phyloP scores from a whole-genome alignment of 2,329 filamentous ascomycete genomes.

The Penicillium sp. region DNA sequence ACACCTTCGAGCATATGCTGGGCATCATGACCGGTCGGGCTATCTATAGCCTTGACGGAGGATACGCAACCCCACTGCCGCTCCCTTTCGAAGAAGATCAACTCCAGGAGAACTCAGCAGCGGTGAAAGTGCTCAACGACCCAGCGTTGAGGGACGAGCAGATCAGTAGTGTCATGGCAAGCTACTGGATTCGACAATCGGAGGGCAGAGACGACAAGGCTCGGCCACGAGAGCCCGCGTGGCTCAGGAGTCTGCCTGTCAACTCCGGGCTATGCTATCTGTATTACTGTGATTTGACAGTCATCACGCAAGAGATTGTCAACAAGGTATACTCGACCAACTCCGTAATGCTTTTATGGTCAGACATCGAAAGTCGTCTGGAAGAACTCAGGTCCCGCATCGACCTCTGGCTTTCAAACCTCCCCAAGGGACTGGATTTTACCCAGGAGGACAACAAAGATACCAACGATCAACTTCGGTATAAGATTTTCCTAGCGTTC shows the following conservation, averaged over 20 bases:
- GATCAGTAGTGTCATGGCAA: conserved; percentile 32
- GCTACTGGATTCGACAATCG: conserved; percentile 30
- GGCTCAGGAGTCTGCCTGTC: conserved; percentile 36
- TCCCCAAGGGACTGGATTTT: conserved; percentile 42
- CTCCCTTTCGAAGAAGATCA: conserved; percentile 31
- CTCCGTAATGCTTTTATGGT: conserved; percentile 39
- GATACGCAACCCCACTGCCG: conserved; percentile 22
- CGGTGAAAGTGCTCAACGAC: conserved; percentile 35
- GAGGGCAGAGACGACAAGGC: conserved; percentile 25
- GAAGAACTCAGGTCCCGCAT: conserved; percentile 37
- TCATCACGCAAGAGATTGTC: conserved; percentile 42
- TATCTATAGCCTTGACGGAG: conserved; percentile 31
- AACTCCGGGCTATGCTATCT: conserved; percentile 41
- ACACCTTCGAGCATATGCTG: conserved; percentile 38
- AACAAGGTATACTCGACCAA: conserved; percentile 44
- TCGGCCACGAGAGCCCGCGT: conserved; percentile 30
- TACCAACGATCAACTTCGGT: conserved; percentile 34
- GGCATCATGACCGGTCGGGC: conserved; percentile 42
- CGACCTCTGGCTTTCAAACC: conserved; percentile 40
- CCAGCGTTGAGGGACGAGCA: conserved; percentile 28
- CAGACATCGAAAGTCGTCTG: conserved; percentile 42
- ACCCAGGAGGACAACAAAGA: conserved; percentile 33
- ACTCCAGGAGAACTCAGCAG: conserved; percentile 34
- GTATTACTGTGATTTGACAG: conserved; percentile 40
- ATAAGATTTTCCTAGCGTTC: conserved; percentile 43